Conservation (phyloP, 1,284 basidiomycete genomes). For the Boletus semigastroideus region DNA sequence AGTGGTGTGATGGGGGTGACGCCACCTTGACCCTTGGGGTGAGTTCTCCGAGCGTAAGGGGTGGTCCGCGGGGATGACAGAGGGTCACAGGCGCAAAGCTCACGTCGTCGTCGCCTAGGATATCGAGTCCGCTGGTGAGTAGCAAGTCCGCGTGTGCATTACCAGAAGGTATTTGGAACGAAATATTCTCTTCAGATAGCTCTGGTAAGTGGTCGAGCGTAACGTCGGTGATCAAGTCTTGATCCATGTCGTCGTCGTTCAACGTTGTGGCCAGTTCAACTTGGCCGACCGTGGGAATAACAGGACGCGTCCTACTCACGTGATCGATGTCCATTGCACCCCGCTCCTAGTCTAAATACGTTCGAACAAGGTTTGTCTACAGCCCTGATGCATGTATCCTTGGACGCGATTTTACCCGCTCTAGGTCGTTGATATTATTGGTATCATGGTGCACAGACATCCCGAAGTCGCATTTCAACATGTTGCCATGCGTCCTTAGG, state of each 20-base stretch:
- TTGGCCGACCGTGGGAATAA: constrained; percentile 23
- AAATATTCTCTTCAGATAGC: constrained; percentile 43
- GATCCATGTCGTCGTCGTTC: constrained; percentile 12
- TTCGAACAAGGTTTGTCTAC: too few species aligned
- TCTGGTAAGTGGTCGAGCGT: constrained; percentile 51
- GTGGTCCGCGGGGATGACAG: constrained; percentile 23
- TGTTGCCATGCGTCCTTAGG: constrained; percentile 13
- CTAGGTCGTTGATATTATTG: background rate
- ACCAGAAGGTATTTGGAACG: constrained; percentile 51
- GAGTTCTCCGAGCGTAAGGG: constrained; percentile 38
- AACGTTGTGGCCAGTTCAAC: constrained; percentile 10
- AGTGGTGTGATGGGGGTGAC: constrained; percentile 3
- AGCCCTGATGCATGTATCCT: background rate
- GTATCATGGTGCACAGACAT: background rate
- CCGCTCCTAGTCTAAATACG: background rate
- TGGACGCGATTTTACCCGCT: background rate
- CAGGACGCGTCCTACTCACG: constrained; percentile 30
- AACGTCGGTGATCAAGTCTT: constrained; percentile 36
- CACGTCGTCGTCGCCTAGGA: constrained; percentile 37
- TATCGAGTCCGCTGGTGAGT: constrained; percentile 35
- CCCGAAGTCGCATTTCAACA: constrained; percentile 5
- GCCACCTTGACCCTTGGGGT: constrained; percentile 34
- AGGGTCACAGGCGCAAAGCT: constrained; percentile 34
- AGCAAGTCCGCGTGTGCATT: constrained; percentile 39
- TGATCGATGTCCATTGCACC: constrained; percentile 7